Evolutionary conservation across 2,329 filamentous ascomycete genomes (phyloP).

Genomic region (Phaeosphaeriaceae sp.): DNA sequence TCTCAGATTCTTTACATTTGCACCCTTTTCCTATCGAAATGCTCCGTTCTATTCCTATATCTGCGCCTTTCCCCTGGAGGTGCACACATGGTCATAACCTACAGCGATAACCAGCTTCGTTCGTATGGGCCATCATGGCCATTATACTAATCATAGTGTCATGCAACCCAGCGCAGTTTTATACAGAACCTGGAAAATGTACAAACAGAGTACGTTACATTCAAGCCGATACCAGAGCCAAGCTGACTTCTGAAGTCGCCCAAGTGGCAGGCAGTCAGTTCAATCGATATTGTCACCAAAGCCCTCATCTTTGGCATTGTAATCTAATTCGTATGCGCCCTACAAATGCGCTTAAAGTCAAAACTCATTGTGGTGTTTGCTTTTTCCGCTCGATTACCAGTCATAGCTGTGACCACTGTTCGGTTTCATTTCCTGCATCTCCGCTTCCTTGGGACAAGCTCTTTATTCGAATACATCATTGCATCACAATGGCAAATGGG

Average conservation of each 20-base stretch:
- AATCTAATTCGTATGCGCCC: constrained; percentile 29
- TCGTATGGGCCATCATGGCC: constrained; percentile 30
- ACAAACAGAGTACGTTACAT: constrained; percentile 27
- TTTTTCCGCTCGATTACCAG: constrained; percentile 38
- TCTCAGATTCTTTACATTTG: constrained; percentile 40
- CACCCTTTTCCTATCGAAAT: constrained; percentile 37
- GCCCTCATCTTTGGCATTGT: constrained; percentile 36
- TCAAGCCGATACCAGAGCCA: neutral
- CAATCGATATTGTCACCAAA: constrained; percentile 38
- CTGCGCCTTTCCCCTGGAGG: constrained; percentile 34
- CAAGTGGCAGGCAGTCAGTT: constrained; percentile 38
- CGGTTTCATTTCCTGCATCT: constrained; percentile 35
- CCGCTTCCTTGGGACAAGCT: constrained; percentile 18
- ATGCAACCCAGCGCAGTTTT: constrained; percentile 32
- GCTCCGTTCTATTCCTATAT: constrained; percentile 36
- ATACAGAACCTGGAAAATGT: constrained; percentile 20
- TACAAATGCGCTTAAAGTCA: constrained; percentile 34
- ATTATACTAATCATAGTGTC: constrained; percentile 33
- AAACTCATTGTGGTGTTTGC: constrained; percentile 38
- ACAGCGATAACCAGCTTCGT: constrained; percentile 23
- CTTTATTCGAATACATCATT: constrained; percentile 36
- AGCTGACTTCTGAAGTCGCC: constrained; percentile 25
- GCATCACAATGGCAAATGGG: constrained; percentile 45
- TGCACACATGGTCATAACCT: constrained; percentile 27
- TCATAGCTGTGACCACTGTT: constrained; percentile 31